Conservation (phyloP, 257 asterid species). For the Capsicum rhomboideum region DNA sequence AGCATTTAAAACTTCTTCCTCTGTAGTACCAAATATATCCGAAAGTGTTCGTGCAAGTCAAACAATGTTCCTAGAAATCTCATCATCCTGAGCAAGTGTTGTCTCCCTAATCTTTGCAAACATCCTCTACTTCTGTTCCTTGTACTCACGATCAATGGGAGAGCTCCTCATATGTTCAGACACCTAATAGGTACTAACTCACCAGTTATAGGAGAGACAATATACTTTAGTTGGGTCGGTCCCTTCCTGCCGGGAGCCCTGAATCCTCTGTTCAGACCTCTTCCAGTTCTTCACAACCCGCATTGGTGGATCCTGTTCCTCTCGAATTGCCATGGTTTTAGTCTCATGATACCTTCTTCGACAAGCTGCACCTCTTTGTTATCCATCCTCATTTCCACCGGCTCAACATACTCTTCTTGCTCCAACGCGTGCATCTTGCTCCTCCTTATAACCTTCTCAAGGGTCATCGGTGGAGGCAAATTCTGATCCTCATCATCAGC, state of each 20-base stretch:
- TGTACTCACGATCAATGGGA: constrained; percentile 50
- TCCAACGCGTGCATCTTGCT: too few species aligned
- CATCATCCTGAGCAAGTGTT: constrained; percentile 89
- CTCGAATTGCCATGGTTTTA: constrained; percentile 30
- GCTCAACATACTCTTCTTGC: too few species aligned
- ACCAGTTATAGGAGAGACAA: constrained; percentile 77
- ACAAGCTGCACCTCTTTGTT: constrained; percentile 90
- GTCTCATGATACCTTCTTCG: constrained; percentile 75
- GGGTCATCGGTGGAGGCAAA: constrained; percentile 74
- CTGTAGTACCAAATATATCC: constrained; percentile 89
- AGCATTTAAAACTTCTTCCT: constrained; percentile 94
- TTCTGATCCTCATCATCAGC: constrained; percentile 91
- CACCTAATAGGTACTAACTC: constrained; percentile 78
- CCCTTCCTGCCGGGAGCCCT: constrained; percentile 68
- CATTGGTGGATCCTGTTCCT: constrained; percentile 75
- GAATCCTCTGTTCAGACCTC: constrained; percentile 86
- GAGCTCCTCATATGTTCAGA: constrained; percentile 95
- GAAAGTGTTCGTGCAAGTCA: constrained; percentile 87
- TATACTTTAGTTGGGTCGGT: constrained; percentile 66
- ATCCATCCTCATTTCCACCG: constrained; percentile 93
- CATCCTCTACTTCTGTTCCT: constrained; percentile 94
- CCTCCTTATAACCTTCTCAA: too few species aligned
- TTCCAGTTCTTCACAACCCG: constrained; percentile 72
- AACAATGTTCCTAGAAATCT: constrained; percentile 76
- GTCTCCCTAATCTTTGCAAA: constrained; percentile 93